Evolutionary conservation across 345 rosid species (phyloP).

Genomic region (Sisymbrium irio): DNA sequence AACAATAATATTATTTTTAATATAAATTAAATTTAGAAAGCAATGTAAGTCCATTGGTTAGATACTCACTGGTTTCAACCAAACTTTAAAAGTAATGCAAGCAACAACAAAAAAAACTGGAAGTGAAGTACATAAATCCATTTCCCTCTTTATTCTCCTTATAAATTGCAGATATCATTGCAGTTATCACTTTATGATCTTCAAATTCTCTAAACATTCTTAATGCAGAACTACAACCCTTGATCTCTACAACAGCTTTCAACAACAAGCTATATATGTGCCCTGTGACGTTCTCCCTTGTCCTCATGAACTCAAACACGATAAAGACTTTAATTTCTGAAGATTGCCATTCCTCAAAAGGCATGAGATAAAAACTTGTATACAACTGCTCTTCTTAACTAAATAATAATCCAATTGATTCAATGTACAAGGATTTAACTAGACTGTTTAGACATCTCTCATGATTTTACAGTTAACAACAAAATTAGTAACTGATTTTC

Average conservation of each 20-base stretch:
- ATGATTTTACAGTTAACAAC: constrained; percentile 2
- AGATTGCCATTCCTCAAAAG: constrained; percentile 51
- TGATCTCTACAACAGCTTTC: constrained; percentile 53
- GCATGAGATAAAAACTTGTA: constrained; percentile 47
- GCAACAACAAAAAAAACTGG: too few species aligned
- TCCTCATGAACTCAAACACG: constrained; percentile 56
- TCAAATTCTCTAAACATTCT: constrained; percentile 50
- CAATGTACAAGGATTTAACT: constrained; percentile 27
- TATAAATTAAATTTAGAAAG: too few species aligned
- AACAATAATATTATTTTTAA: too few species aligned
- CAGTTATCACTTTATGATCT: too few species aligned
- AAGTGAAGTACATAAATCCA: too few species aligned
- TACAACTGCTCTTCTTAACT: not conserved
- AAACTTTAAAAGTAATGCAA: too few species aligned
- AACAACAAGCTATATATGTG: constrained; percentile 69
- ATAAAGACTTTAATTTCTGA: constrained; percentile 45
- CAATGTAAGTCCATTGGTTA: too few species aligned
- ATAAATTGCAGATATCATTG: too few species aligned
- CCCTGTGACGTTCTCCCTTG: constrained; percentile 44
- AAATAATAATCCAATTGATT: constrained; percentile 25
- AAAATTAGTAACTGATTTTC: too few species aligned
- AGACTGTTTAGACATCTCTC: constrained; percentile 39
- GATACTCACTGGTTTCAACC: too few species aligned
- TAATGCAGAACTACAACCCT: constrained; percentile 57
- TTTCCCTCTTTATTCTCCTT: too few species aligned